A percentile compares a stretch with the other conserved stretches of the same genome.
phyloP scores from a whole-genome alignment of 495 filamentous ascomycete genomes.

The Letharia lupina region DNA sequence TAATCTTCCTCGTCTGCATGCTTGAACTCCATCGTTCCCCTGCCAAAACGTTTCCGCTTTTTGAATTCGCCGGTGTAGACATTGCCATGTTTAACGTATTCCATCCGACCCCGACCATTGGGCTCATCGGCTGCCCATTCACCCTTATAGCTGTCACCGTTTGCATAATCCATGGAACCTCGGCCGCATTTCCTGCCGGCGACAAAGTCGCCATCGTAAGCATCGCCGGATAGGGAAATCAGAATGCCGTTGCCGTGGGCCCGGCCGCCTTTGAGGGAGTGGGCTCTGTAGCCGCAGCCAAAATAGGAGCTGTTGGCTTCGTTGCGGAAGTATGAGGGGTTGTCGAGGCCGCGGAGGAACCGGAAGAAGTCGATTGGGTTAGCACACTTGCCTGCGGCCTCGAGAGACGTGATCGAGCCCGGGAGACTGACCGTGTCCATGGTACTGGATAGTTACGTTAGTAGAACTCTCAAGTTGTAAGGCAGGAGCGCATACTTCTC shows the following conservation, averaged over 20 bases:
- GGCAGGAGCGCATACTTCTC: slow-evolving; percentile 17
- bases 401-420: slow-evolving; percentile 25
- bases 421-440: neutral
- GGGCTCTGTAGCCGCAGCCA: slow-evolving; percentile 41
- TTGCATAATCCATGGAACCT: slow-evolving; percentile 52
- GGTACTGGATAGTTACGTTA: neutral
- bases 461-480: neutral
- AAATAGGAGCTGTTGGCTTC: slow-evolving; percentile 42
- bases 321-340: slow-evolving; percentile 38
- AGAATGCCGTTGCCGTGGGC: slow-evolving; percentile 46
- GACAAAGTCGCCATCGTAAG: slow-evolving; percentile 48
- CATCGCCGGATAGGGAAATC: slow-evolving; percentile 45
- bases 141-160: slow-evolving; percentile 55
- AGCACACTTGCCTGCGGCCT: slow-evolving; percentile 36
- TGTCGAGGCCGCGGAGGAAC: slow-evolving; percentile 39
- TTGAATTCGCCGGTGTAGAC: slow-evolving; percentile 58
- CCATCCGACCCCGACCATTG: slow-evolving; percentile 51
- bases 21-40: slow-evolving; percentile 55
- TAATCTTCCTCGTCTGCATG: slow-evolving; percentile 55
- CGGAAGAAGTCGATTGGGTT: slow-evolving; percentile 40
- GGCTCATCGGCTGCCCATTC: slow-evolving; percentile 48
- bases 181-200: slow-evolving; percentile 42
- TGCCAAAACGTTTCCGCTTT: slow-evolving; percentile 52
- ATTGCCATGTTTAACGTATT: slow-evolving; percentile 52
- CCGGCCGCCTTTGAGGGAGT: slow-evolving; percentile 41